Evolutionary conservation across 2,329 filamentous ascomycete species (phyloP).

Genomic region (Aspergillus oerlinghausenensis): DNA sequence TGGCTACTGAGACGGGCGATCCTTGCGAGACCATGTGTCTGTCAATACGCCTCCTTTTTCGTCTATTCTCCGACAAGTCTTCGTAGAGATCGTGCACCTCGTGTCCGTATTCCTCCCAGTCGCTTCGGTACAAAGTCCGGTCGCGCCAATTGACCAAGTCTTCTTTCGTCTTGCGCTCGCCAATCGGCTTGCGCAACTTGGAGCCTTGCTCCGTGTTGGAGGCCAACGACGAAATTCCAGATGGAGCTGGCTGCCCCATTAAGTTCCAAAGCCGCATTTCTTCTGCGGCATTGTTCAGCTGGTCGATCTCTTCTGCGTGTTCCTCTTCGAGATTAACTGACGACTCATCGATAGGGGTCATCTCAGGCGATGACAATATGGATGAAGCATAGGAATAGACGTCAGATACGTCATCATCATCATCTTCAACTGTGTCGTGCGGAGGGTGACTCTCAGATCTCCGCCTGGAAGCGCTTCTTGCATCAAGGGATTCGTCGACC

Average conservation of each 20-base stretch:
- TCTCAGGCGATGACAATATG: slow-evolving; percentile 2
- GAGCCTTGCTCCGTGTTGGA: slow-evolving; percentile 12
- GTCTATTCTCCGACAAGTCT: slow-evolving; percentile 25
- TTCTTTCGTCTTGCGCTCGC: slow-evolving; percentile 30
- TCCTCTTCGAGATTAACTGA: slow-evolving; percentile 35
- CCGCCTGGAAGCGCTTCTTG: slow-evolving; percentile 5
- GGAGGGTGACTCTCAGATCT: background rate
- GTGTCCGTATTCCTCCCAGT: slow-evolving; percentile 47
- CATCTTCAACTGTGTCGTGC: slow-evolving; percentile 4
- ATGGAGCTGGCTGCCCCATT: slow-evolving; percentile 28
- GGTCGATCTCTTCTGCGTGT: slow-evolving; percentile 48
- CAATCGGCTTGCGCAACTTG: slow-evolving; percentile 16
- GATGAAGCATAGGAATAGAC: background rate
- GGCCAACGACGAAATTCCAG: slow-evolving; percentile 10
- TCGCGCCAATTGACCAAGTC: slow-evolving; percentile 47
- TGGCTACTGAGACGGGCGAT: slow-evolving; percentile 1
- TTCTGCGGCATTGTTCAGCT: slow-evolving; percentile 39
- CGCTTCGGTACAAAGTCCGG: slow-evolving; percentile 41
- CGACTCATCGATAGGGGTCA: slow-evolving; percentile 4
- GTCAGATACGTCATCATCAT: slow-evolving; percentile 7
- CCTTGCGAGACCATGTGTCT: background rate
- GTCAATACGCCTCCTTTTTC: slow-evolving; percentile 28
- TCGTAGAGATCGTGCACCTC: slow-evolving; percentile 25
- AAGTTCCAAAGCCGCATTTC: slow-evolving; percentile 44
- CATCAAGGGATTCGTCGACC: slow-evolving; percentile 7